Conservation (phyloP, 2,329 filamentous ascomycete genomes). For the Xylaria sp. region DNA sequence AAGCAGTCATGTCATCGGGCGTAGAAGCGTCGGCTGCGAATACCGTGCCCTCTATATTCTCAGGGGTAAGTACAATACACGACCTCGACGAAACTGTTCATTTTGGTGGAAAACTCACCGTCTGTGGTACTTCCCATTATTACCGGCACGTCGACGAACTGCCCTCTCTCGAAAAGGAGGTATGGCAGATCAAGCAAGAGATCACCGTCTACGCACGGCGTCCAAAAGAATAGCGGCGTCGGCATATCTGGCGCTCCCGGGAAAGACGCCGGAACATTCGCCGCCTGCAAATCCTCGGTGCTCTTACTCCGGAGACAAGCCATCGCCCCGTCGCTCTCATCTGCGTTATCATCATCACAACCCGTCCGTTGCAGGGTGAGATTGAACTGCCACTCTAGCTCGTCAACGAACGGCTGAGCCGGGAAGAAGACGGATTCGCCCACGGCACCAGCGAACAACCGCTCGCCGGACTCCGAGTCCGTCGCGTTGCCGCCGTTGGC, state of each 20-base stretch:
- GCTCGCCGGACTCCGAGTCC: conserved; percentile 43
- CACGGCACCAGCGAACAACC: conserved; percentile 60
- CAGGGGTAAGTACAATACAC: conserved; percentile 23
- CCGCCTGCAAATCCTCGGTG: conserved; percentile 53
- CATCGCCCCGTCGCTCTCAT: conserved; percentile 49
- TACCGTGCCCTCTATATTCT: conserved; percentile 57
- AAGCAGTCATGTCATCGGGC: conserved; percentile 51
- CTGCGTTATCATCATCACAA: conserved; percentile 46
- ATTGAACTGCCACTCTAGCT: conserved; percentile 62
- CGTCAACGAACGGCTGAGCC: conserved; percentile 56
- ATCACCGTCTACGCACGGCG: conserved; percentile 61
- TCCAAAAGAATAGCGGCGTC: conserved; percentile 61
- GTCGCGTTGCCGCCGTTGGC: conserved; percentile 10
- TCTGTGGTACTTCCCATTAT: conserved; percentile 59
- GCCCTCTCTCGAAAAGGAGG: conserved; percentile 53
- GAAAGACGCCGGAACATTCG: conserved; percentile 56
- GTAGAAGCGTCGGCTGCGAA: conserved; percentile 56
- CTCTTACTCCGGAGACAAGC: conserved; percentile 56
- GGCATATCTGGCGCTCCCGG: conserved; percentile 50
- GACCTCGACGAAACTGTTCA: not conserved
- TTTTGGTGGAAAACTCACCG: conserved; percentile 46
- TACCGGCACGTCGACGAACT: conserved; percentile 58
- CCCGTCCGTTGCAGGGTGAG: conserved; percentile 51
- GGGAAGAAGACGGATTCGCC: conserved; percentile 63
- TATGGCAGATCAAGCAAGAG: conserved; percentile 58